A percentile compares a stretch with the other conserved stretches of the same genome.
Conservation (phyloP, 345 rosid species). For the Excoecaria agallocha region DNA sequence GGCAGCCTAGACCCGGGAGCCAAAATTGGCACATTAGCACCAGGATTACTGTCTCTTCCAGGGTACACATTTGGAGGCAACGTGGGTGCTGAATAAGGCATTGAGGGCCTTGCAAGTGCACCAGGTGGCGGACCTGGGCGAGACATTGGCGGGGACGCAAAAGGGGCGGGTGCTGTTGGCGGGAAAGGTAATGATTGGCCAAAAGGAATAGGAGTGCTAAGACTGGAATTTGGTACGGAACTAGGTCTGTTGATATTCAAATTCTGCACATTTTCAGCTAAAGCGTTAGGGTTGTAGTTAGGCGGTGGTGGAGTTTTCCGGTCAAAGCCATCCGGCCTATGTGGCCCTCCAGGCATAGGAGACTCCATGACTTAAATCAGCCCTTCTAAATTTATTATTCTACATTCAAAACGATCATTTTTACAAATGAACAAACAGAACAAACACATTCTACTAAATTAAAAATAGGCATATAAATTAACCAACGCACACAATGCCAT, state of each 20-base stretch:
- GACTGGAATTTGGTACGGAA: conserved; percentile 43
- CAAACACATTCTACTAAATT: neutral
- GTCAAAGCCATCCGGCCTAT: neutral
- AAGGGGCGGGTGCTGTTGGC: neutral
- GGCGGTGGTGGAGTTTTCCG: conserved; percentile 30
- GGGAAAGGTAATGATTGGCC: conserved; percentile 6
- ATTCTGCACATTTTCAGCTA: conserved; percentile 52
- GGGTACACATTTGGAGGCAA: conserved; percentile 41
- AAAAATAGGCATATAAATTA: too few species aligned
- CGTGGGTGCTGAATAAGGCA: conserved; percentile 23
- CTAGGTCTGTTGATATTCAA: conserved; percentile 48
- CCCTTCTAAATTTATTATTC: neutral
- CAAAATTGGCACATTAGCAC: conserved; percentile 36
- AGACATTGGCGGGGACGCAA: conserved; percentile 21
- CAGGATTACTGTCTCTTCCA: conserved; percentile 51
- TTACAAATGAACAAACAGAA: neutral
- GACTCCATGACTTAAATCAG: neutral
- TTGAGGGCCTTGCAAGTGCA: conserved; percentile 7
- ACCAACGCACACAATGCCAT: too few species aligned
- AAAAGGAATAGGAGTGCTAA: conserved; percentile 46
- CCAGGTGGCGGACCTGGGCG: conserved; percentile 40
- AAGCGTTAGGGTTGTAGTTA: conserved; percentile 33
- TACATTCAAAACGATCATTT: neutral
- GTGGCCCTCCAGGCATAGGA: conserved; percentile 2
- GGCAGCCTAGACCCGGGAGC: conserved; percentile 52